phyloP scores from a whole-genome alignment of 176 grass and related monocot genomes.

The Eragrostis nindensis region DNA sequence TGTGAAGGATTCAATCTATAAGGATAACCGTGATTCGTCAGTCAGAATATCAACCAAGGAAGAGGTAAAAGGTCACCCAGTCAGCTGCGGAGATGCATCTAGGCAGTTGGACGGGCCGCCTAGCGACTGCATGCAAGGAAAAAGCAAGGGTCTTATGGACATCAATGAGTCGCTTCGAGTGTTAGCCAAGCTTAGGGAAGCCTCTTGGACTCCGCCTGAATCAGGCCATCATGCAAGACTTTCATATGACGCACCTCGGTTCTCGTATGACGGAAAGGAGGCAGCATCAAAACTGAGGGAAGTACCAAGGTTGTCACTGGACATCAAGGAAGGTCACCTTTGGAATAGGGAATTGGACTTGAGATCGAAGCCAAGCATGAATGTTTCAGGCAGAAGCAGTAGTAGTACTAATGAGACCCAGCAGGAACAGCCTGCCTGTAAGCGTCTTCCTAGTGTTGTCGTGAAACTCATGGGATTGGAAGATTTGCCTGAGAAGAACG shows the following conservation, averaged over 20 bases:
- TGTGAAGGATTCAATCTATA: conserved; percentile 83
- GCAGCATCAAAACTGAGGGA: conserved; percentile 48
- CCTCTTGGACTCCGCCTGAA: conserved; percentile 62
- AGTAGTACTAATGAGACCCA: conserved; percentile 32
- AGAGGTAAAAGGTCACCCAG: conserved; percentile 45
- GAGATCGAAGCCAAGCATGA: conserved; percentile 48
- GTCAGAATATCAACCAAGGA: conserved; percentile 58
- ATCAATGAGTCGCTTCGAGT: conserved; percentile 64
- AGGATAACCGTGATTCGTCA: conserved; percentile 64
- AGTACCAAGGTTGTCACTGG: conserved; percentile 72
- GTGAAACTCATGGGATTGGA: conserved; percentile 98
- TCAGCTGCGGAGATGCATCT: conserved; percentile 47
- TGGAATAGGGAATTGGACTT: conserved; percentile 53
- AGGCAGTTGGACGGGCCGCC: conserved; percentile 45
- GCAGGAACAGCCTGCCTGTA: conserved; percentile 51
- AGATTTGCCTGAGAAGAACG: conserved; percentile 52
- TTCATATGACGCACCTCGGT: conserved; percentile 62
- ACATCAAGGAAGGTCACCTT: conserved; percentile 67
- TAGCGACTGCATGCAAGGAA: conserved; percentile 45
- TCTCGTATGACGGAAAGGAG: conserved; percentile 81
- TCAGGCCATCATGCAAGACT: conserved; percentile 58
- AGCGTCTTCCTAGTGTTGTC: conserved; percentile 74
- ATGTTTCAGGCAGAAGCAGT: conserved; percentile 50
- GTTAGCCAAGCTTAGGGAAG: conserved; percentile 70
- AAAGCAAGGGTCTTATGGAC: conserved; percentile 51